Evolutionary conservation across 306 rosid genomes (phyloP).

Genomic region (Phaseolus lunatus): DNA sequence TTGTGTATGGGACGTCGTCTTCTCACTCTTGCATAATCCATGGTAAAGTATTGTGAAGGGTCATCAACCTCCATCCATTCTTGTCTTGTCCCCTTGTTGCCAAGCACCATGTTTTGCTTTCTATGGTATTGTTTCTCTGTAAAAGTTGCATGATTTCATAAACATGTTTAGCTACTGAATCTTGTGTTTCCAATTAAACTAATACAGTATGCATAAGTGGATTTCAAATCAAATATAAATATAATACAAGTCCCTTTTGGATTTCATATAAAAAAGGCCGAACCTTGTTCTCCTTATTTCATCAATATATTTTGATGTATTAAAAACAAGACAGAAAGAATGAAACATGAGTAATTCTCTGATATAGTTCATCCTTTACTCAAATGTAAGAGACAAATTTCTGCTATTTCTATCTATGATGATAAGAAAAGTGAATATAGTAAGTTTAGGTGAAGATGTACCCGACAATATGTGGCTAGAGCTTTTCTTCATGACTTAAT

Average conservation of each 20-base stretch:
- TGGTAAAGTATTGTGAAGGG: conserved; percentile 59
- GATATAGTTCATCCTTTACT: too few species aligned
- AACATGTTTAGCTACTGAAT: conserved; percentile 29
- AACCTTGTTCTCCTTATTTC: too few species aligned
- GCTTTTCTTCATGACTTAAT: not conserved
- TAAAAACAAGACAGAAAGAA: not conserved
- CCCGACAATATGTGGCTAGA: not conserved
- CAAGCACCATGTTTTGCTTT: conserved; percentile 46
- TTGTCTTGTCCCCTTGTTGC: conserved; percentile 56
- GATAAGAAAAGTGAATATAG: too few species aligned
- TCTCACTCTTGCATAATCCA: conserved; percentile 69
- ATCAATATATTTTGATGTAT: not conserved
- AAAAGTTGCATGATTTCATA: conserved; percentile 38
- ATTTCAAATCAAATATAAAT: conserved; percentile 15
- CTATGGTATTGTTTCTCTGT: conserved; percentile 45
- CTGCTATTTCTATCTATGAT: too few species aligned
- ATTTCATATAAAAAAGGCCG: too few species aligned
- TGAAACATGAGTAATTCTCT: not conserved
- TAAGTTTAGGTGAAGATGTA: not conserved
- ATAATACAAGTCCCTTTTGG: not conserved
- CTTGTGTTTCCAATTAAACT: not conserved
- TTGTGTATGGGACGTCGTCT: conserved; percentile 80
- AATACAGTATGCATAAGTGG: not conserved
- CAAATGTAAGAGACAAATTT: too few species aligned
- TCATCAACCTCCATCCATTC: conserved; percentile 59